phyloP scores from a whole-genome alignment of 202 grass and related monocot genomes.

The Thinopyrum obtusiflorum region DNA sequence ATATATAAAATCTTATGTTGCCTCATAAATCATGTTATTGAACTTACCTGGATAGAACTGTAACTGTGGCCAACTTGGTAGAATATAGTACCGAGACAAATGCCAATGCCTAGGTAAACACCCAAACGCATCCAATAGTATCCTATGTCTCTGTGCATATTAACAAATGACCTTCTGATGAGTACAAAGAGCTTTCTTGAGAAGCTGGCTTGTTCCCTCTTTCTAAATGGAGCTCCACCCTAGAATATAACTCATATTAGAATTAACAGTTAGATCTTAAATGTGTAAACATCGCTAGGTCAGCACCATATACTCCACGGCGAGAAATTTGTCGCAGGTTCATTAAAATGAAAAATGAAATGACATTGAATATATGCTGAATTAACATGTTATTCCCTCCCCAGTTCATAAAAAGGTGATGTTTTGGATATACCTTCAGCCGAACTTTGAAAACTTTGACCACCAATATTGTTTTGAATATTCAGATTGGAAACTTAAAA shows the following conservation, averaged over 20 bases:
- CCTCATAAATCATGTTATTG: neutral
- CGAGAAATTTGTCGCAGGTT: too few species aligned
- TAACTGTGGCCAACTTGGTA: conserved; percentile 40
- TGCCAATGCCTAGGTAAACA: conserved; percentile 24
- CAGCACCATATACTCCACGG: neutral
- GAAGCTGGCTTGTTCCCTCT: conserved; percentile 37
- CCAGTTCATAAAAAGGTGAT: neutral
- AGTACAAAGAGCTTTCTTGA: conserved; percentile 32
- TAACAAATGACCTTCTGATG: conserved; percentile 40
- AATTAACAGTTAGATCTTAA: neutral
- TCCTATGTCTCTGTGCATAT: conserved; percentile 25
- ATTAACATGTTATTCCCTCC: too few species aligned
- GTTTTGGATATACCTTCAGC: neutral
- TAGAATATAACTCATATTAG: neutral
- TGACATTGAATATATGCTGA: too few species aligned
- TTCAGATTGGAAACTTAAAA: neutral
- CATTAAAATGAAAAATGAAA: too few species aligned
- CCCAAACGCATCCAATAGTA: conserved; percentile 58
- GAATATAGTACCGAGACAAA: conserved; percentile 49
- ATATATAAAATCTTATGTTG: neutral
- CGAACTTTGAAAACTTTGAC: neutral
- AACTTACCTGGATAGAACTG: conserved; percentile 35
- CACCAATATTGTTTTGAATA: neutral
- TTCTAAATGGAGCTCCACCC: conserved; percentile 28
- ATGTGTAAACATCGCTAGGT: neutral